Conservation (phyloP, 2,329 filamentous ascomycete species). For the Pseudogymnoascus sp. region DNA sequence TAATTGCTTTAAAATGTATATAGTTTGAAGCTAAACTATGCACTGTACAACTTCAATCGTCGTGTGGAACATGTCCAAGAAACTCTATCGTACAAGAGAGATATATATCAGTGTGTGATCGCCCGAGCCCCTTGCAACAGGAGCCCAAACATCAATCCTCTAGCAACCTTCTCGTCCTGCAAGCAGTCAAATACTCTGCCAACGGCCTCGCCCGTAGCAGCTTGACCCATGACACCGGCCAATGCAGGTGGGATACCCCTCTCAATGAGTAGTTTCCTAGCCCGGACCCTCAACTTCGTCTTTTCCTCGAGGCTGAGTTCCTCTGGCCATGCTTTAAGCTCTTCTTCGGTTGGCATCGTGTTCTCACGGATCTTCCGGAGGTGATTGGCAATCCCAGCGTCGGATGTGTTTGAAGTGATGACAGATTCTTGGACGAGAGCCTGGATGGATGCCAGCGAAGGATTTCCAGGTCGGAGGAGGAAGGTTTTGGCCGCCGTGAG, state of each 20-base stretch:
- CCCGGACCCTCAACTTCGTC: constrained; percentile 66
- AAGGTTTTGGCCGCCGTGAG: constrained; percentile 91
- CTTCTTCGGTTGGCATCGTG: constrained; percentile 70
- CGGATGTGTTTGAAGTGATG: constrained; percentile 70
- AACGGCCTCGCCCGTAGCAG: constrained; percentile 81
- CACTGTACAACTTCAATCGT: neutral
- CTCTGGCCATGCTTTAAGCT: constrained; percentile 61
- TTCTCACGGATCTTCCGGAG: constrained; percentile 73
- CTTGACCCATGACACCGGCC: constrained; percentile 88
- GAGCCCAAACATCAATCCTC: constrained; percentile 82
- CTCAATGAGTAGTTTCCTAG: constrained; percentile 70
- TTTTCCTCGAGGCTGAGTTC: constrained; percentile 64
- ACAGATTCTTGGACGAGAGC: constrained; percentile 76
- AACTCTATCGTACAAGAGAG: neutral
- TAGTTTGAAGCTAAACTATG: neutral
- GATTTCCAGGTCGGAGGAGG: constrained; percentile 84
- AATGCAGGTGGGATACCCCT: constrained; percentile 81
- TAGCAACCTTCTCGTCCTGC: constrained; percentile 74
- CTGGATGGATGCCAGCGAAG: constrained; percentile 77
- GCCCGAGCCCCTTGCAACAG: constrained; percentile 76
- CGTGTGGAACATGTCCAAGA: neutral
- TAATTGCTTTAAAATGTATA: neutral
- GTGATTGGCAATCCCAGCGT: constrained; percentile 67
- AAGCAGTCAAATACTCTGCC: constrained; percentile 89
- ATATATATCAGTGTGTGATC: constrained; percentile 46